phyloP scores from a whole-genome alignment of 2,329 filamentous ascomycete genomes.

The Aureobasidium sp. region DNA sequence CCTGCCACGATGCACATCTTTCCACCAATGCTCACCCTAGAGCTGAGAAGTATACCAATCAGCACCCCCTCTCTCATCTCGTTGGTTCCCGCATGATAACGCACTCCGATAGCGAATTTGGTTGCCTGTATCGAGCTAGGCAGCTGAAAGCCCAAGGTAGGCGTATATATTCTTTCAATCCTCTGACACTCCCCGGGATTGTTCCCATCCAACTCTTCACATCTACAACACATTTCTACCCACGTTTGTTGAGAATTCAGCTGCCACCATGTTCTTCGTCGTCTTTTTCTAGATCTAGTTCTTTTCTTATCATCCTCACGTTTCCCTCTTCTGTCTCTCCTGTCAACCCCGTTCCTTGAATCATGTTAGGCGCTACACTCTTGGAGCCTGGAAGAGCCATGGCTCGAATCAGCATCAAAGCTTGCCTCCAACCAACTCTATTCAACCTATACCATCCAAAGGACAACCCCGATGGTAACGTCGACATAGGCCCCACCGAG shows the following conservation, averaged over 20 bases:
- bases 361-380: slow-evolving; percentile 4
- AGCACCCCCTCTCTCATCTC: background rate
- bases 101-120: background rate
- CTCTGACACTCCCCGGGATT: background rate
- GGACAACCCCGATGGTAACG: slow-evolving; percentile 23
- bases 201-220: background rate
- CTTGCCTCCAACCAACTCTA: slow-evolving; percentile 15
- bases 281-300: background rate
- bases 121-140: background rate
- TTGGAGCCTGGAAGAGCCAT: slow-evolving; percentile 1
- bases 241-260: too few relatives aligned
- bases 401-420: slow-evolving; percentile 12
- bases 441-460: slow-evolving; percentile 19
- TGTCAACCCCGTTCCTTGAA: too few relatives aligned
- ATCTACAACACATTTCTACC: background rate
- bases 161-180: background rate
- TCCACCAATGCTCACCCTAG: background rate
- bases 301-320: background rate
- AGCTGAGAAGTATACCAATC: background rate
- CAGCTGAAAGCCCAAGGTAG: background rate
- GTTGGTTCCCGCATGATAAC: background rate
- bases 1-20: background rate
- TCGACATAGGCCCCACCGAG: slow-evolving; percentile 26
- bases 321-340: too few relatives aligned
- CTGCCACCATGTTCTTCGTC: background rate